Evolutionary conservation across 768 basidiomycete genomes (phyloP).

Genomic region (Stropharia rugosoannulata): DNA sequence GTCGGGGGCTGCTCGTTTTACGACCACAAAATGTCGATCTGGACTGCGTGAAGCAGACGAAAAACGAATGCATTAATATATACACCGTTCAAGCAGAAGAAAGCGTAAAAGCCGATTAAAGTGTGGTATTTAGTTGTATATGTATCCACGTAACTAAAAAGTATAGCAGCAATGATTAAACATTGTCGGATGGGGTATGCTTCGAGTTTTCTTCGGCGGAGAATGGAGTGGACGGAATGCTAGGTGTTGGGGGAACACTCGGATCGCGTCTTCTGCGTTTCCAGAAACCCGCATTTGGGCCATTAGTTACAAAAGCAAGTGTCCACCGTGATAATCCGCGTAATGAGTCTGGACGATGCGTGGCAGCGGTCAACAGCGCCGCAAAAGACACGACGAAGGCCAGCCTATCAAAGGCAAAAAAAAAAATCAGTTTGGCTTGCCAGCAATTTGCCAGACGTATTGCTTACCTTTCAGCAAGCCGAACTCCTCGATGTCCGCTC

Average conservation of each 20-base stretch:
- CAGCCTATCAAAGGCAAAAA: conserved; percentile 36
- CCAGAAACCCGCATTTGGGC: conserved; percentile 56
- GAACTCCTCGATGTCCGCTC: conserved; percentile 38
- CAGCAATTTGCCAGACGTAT: background rate
- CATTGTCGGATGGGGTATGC: background rate
- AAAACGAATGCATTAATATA: background rate
- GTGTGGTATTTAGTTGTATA: background rate
- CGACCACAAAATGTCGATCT: conserved; percentile 81
- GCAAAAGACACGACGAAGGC: conserved; percentile 65
- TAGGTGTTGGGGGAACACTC: conserved; percentile 27
- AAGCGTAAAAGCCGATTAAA: background rate
- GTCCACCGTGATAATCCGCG: conserved; percentile 78
- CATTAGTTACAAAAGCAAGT: conserved; percentile 62
- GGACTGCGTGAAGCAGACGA: conserved; percentile 30
- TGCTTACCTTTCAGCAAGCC: conserved; percentile 55
- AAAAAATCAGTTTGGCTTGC: background rate
- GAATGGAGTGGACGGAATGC: conserved; percentile 19
- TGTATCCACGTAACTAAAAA: background rate
- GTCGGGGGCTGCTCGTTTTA: conserved; percentile 96
- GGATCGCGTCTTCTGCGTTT: conserved; percentile 37
- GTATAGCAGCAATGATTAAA: background rate
- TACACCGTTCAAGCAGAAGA: background rate
- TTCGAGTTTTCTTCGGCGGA: conserved; percentile 1
- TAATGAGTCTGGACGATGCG: conserved; percentile 60
- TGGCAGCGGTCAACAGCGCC: conserved; percentile 60